Base-by-base conservation (phyloP, 768 basidiomycete species). In the Lactarius quietus region DNA sequence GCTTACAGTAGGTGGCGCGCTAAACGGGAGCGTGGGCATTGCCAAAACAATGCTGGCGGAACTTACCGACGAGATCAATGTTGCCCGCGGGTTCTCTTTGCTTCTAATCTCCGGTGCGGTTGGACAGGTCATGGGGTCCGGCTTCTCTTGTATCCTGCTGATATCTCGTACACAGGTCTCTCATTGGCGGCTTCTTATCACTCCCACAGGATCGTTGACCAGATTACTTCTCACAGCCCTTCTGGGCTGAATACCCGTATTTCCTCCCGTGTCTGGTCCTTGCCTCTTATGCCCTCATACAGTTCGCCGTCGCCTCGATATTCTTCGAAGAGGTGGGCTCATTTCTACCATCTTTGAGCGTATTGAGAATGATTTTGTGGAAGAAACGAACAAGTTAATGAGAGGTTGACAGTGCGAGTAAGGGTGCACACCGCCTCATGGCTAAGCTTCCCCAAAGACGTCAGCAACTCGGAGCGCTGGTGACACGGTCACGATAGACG, bases 41-140 rank as follows among this genome's bases (percentile, higher is more conserved):
- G 85, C 88, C 80, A 90, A 89, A 71, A 86, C 84, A 68, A 82
- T 84, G 68, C 79, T 89, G 76, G 86, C 81, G 0, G 87, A 88
- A 63, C 72, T 88, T 38, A 85, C 87, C 0, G 86, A 88, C 70
- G 74, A 80, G 0, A 82, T 83, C 0, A 88, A 88, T 69, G 78
- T 80, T 53, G 80, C 80, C 17, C 73, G 74, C 38, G n/a, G 81
- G 0, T 75, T 78, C 36, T 70, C 75, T 9, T 62, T 75, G 26
- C 57, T 79, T 23, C 78, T 78, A 7, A 64, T 77, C 0, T 69
- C 73, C 26, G 26, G 5, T 33, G n/a, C 26, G 9, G 6, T 58
- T 7, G 57, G 57, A 9, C 33, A 28, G 26, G 26, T 28, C 38
- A 26, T 58, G 5, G 57, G 57, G 57, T 58, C 15, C 57, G 57